Evolutionary conservation across 306 rosid species (phyloP), one percentile per base, ranked within the genome.

Genomic region (Luffa acutangula): DNA sequence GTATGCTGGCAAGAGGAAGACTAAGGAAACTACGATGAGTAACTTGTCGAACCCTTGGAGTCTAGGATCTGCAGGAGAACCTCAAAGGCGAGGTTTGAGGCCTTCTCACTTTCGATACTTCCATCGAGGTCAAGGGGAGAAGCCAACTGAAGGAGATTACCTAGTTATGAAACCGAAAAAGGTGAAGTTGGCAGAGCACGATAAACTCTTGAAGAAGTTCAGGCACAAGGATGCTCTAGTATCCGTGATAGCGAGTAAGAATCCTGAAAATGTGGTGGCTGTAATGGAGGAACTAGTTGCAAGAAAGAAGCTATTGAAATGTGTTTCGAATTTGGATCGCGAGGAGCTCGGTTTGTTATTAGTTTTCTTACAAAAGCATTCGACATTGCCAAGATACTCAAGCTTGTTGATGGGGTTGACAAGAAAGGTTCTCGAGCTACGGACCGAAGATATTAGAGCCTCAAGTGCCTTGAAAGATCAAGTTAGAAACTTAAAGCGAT

Each of bases 221-320:
- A 88, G 90, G 88, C 99, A 95, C 31, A 89, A 84, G 80, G 97
- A 89, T 36, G 99, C 97, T 60, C 33, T 94, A 49, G 90, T 91
- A 45, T 94, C 86, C 0, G 96, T 89, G 53, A 83, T 94, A 82
- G 84, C 85, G 7, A 58, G 86, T 46, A 92, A 85, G 80, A 88
- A 91, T 82, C 94, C 89, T 0, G 98, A 88, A 53, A 82, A 89
- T 84, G 95, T 88, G 54, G 78, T 92, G 78, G 98, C 98, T 7
- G 92, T 92, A 73, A 91, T 89, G 92, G 98, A 94, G 83, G 98
- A 94, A 75, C 82, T 94, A 87, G 91, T 91, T 60, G 87, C 96
- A 3, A 90, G 99, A 80, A 91, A 74, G 92, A 93, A 91, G 58
- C 70, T 96, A 80, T 57, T 93, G 84, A 89, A 82, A 81, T 90